Base-by-base conservation (phyloP, 202 grass and related monocot species). In the Carex sylvatica region DNA sequence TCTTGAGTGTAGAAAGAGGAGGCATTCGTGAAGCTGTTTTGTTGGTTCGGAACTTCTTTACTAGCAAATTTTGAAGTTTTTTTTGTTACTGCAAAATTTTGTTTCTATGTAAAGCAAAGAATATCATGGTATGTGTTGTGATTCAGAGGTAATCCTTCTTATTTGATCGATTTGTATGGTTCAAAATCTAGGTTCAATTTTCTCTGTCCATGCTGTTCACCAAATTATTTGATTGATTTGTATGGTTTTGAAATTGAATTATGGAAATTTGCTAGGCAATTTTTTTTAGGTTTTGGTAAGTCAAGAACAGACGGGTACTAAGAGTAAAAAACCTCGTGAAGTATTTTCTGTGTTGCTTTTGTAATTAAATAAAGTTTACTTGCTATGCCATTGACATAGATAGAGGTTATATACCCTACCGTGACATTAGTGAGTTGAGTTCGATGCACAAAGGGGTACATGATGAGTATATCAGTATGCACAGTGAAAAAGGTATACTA, bases 1-100 rank as follows among this genome's bases (percentile, higher is more conserved):
- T 62, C 62, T 88, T 85, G 87, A 90, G 74, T 56, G 87, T 77
- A 90, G 72, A 74, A 83, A 84, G 61, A 91, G 86, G 76, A 91
- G 79, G 54, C 73, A 65, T 49, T 77, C 70, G 60, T 84, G 66
- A 87, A 73, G 81, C 44, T 77, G 52, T 36, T 77, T 59, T 11
- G 26, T 56, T 75, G 49, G 26, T 15, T 18, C 16, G 49, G 3
- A 75, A 54, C 51, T 75, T 54, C 19, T 12, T 26, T 77, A 59
- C 30, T 77, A 59, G 74, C 15, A 58, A 19, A 36, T 77, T 38
- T 77, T 9, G 18, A 58, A 28, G 9, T 77, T 16, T 58, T 30
- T 77, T 77, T 12, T 36, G 53, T 77, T 77, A 59, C 20, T 38
- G 53, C 30, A 59, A 58, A 77, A 20, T 77, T 77, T 77, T 56